Conservation (phyloP, 345 rosid species). For the Lepidium didymum region DNA sequence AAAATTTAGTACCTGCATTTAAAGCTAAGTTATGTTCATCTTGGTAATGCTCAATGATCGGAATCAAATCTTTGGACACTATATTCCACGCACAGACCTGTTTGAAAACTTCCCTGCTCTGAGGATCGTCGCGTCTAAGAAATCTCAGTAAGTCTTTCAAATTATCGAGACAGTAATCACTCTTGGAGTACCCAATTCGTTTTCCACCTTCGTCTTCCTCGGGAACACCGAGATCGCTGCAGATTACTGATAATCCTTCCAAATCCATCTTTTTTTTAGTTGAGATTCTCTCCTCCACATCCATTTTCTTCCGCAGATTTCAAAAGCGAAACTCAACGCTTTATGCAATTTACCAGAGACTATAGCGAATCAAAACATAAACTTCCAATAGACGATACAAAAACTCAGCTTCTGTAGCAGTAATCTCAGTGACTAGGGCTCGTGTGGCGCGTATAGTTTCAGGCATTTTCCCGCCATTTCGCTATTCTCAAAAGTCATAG, state of each 20-base stretch:
- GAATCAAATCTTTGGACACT: slow-evolving; percentile 76
- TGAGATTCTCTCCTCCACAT: slow-evolving; percentile 26
- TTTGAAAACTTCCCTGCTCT: slow-evolving; percentile 73
- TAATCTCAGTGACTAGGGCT: slow-evolving; percentile 22
- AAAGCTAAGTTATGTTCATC: slow-evolving; percentile 54
- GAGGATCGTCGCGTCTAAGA: slow-evolving; percentile 79
- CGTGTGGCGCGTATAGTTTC: slow-evolving; percentile 20
- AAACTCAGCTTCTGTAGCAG: neutral
- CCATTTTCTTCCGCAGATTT: slow-evolving; percentile 6
- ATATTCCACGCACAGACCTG: slow-evolving; percentile 86
- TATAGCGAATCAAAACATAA: neutral
- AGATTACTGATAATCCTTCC: slow-evolving; percentile 59
- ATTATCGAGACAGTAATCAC: slow-evolving; percentile 59
- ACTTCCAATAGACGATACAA: neutral
- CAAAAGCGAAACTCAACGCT: neutral
- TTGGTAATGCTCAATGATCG: slow-evolving; percentile 66
- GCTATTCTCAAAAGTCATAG: neutral
- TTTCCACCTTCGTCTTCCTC: slow-evolving; percentile 46
- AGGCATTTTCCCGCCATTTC: slow-evolving; percentile 23
- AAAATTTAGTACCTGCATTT: slow-evolving; percentile 49
- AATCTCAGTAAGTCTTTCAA: slow-evolving; percentile 76
- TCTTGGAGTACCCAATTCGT: slow-evolving; percentile 53
- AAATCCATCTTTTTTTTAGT: slow-evolving; percentile 36
- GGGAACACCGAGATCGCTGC: slow-evolving; percentile 56
- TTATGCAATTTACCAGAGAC: neutral